Base-by-base conservation (phyloP, 139 green algal species). In the Nannochloris sp. region DNA sequence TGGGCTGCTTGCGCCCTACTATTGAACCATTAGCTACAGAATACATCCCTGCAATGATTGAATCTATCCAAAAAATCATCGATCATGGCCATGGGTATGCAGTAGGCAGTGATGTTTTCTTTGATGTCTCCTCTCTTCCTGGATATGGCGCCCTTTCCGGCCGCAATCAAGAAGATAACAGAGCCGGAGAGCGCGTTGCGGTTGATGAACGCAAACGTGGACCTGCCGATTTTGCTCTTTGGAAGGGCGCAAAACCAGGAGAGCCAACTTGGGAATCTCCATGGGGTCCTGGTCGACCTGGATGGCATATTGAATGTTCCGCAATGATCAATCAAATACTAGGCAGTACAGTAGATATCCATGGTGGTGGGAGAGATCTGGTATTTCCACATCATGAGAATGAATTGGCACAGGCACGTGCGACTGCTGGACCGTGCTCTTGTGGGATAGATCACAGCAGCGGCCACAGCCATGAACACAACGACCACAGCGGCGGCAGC, bases 361-460 rank as follows among this genome's bases (percentile, higher is more conserved):
- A 96, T 61, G 88, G 88, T n/a, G 87, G 87, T 67, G 77, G 65
- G 30, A 80, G 72, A 47, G 87, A 94, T 73, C 84, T 97, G 10
- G 64, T 94, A 5, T 97, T 97, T 71, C 93, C 93, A 1, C 93
- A 99, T 73, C 93, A 99, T 63, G 94, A 98, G 64, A 99, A 98
- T 67, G 93, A 99, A 83, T 71, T 98, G 30, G 92, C 88, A 6
- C 92, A 97, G 78, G 81, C 70, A 27, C 75, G 74, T 13, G 86
- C 84, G 0, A 51, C 70, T 23, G 81, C 67, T 5, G 69, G 57
- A 23, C 38, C 44, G 27, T 83, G 78, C 24, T 38, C 30, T 57
- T 83, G 77, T 60, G 71, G 63, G 29, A 32, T 51, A 5, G 47
- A 65, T 27, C 45, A 75, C 24, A 65, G 32, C 44, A 39, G 24